Percentiles rank a stretch among this genome's conserved stretches.
Evolutionary conservation across 2,329 filamentous ascomycete species (phyloP).

Genomic region (Hymenoscyphus albidus): DNA sequence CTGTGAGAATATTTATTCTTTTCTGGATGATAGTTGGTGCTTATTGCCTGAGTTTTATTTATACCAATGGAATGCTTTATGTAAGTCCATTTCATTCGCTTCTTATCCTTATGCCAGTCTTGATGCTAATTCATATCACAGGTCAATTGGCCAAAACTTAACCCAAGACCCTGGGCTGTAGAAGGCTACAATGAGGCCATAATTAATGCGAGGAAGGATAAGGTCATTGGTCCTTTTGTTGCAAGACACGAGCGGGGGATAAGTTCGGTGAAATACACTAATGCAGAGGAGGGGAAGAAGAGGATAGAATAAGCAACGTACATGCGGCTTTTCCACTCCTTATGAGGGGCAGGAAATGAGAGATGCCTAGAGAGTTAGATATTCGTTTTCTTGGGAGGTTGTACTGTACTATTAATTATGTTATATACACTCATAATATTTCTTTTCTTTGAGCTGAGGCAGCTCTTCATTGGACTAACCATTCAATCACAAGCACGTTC

Average conservation of each 20-base stretch:
- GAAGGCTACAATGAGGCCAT: slow-evolving; percentile 90
- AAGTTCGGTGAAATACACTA: slow-evolving; percentile 77
- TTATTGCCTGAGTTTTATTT: slow-evolving; percentile 75
- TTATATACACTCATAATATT: background rate
- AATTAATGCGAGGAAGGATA: slow-evolving; percentile 75
- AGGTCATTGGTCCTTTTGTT: slow-evolving; percentile 74
- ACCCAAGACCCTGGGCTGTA: slow-evolving; percentile 77
- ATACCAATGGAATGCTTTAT: slow-evolving; percentile 84
- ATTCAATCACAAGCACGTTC: too few species aligned
- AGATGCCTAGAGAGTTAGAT: background rate
- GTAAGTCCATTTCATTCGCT: slow-evolving; percentile 51
- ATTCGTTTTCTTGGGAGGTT: background rate
- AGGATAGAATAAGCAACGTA: slow-evolving; percentile 64
- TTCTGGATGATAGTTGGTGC: slow-evolving; percentile 68
- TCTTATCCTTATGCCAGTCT: slow-evolving; percentile 16
- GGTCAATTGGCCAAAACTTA: slow-evolving; percentile 98
- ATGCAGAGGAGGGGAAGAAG: slow-evolving; percentile 96
- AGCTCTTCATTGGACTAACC: slow-evolving; percentile 2
- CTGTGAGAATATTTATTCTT: slow-evolving; percentile 75
- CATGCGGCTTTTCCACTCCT: background rate
- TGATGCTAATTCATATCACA: slow-evolving; percentile 36
- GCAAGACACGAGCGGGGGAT: slow-evolving; percentile 74
- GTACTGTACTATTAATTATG: slow-evolving; percentile 1
- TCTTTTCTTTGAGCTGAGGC: background rate
- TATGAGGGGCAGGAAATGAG: background rate